These are phyloP conservation scores for Botryosphaeria dothidea DNA, from an alignment of 2,329 filamentous ascomycete genomes.

Conservation along the genomic window DNA sequence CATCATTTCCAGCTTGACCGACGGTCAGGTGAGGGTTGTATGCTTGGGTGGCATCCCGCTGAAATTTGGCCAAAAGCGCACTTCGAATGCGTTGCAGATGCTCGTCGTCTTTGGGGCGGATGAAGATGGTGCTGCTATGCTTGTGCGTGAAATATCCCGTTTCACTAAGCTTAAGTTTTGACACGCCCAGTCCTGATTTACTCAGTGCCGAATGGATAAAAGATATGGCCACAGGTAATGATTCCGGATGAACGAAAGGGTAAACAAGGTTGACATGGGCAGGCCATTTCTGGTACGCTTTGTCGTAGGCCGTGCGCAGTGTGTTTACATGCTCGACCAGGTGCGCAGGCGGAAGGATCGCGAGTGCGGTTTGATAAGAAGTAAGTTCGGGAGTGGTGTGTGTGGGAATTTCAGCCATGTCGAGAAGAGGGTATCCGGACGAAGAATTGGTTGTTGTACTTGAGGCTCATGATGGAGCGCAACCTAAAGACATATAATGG, in stretches of 20 bases:
- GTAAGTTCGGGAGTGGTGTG: slow-evolving; percentile 22
- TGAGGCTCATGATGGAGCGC: neutral
- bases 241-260: slow-evolving; percentile 59
- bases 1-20: slow-evolving; percentile 55
- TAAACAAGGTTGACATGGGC: slow-evolving; percentile 68
- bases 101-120: slow-evolving; percentile 23
- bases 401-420: neutral
- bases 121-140: slow-evolving; percentile 48
- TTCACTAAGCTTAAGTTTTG: slow-evolving; percentile 36
- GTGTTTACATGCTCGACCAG: slow-evolving; percentile 54
- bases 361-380: slow-evolving; percentile 62
- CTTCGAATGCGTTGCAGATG: neutral
- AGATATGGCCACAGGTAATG: slow-evolving; percentile 47
- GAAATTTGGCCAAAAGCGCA: slow-evolving; percentile 33
- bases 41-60: slow-evolving; percentile 26
- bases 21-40: slow-evolving; percentile 60
- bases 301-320: slow-evolving; percentile 64
- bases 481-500: neutral
- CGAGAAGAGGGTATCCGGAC: no score
- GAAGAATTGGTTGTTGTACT: neutral
- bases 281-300: slow-evolving; percentile 62
- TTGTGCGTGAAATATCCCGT: slow-evolving; percentile 53
- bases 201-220: slow-evolving; percentile 41
- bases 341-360: slow-evolving; percentile 56
- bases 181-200: neutral